phyloP scores from a whole-genome alignment of 2,329 filamentous ascomycete species.

The Ascochyta koolunga region DNA sequence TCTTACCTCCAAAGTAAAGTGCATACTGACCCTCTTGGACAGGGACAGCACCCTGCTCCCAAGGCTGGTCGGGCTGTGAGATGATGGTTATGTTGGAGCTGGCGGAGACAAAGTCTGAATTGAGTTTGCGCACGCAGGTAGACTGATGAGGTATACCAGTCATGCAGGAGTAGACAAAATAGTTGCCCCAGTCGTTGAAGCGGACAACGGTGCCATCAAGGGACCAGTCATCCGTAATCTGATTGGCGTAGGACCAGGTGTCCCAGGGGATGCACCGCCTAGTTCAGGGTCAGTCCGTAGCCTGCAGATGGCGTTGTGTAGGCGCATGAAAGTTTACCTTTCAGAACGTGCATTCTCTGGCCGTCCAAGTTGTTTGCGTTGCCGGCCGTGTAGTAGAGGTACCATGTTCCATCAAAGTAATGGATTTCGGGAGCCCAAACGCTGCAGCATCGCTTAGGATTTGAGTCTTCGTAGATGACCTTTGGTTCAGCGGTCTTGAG shows the following conservation, averaged over 20 bases:
- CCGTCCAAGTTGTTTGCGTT: constrained; percentile 53
- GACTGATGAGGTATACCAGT: constrained; percentile 50
- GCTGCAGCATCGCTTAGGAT: constrained; percentile 52
- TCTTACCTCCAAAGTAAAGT: constrained; percentile 60
- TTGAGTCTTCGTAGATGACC: constrained; percentile 57
- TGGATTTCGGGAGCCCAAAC: constrained; percentile 66
- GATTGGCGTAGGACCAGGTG: constrained; percentile 56
- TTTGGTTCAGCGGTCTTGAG: constrained; percentile 60
- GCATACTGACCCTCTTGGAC: constrained; percentile 63
- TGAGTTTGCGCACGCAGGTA: constrained; percentile 50
- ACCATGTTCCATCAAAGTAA: constrained; percentile 56
- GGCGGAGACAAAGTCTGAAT: constrained; percentile 53
- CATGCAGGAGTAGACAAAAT: constrained; percentile 63
- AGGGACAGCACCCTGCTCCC: constrained; percentile 57
- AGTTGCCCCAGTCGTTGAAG: constrained; percentile 55
- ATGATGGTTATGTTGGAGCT: constrained; percentile 54
- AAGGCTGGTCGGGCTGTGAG: constrained; percentile 57
- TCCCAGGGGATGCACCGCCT: constrained; percentile 62
- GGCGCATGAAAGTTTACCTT: constrained; percentile 44
- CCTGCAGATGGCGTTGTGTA: background rate
- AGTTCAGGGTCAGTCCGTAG: background rate
- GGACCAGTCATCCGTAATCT: constrained; percentile 52
- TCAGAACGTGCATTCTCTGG: constrained; percentile 61
- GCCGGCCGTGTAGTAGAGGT: constrained; percentile 64
- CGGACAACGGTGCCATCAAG: constrained; percentile 62